Evolutionary conservation across 1,284 basidiomycete species (phyloP), one percentile per base, ranked within the genome.

Genomic region (Anthracocystis setariae): DNA sequence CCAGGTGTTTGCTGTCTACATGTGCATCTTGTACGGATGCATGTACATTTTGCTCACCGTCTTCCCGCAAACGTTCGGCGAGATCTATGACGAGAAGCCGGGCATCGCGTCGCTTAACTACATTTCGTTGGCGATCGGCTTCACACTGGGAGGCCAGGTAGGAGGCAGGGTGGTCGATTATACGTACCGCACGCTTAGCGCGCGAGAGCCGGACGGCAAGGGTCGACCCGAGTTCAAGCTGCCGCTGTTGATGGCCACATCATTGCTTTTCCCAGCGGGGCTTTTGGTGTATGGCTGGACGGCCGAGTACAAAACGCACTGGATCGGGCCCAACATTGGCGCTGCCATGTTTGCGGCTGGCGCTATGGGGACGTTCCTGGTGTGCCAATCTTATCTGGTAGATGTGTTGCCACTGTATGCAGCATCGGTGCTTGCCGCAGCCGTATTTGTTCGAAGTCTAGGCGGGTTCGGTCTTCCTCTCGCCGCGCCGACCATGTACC

Each of bases 221-320:
- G 88, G 89, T 7, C 85, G 85, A 52, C 89, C 89, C 0, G 60
- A 55, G 25, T 75, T 51, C 61, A 57, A 66, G 56, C 53, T 78
- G 24, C 89, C 88, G 0, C 83, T 87, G 2, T 87, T 91, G 86
- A 75, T 90, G 21, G 85, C 88, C 0, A 88, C 88, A 0, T 86
- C 86, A 0, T 61, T 88, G 2, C 12, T 88, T 2, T 84, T 90
- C 7, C 82, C 83, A 0, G 87, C 87, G 0, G 90, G 90, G 0
- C 80, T 91, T 8, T 79, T 91, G 20, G 82, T 91, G 12, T 83
- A 87, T 1, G 90, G 90, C 13, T 92, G 90, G 90, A 85, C 87
- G 0, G 88, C 88, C 5, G 76, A 89, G 49, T 80, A 85, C 1
- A 79, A 83, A 23, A 76, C 87, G 0, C 88, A 88, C 63, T 92